Percentiles rank a stretch among this genome's conserved stretches.
These are phyloP conservation scores for Trichosporon ovoides DNA, from an alignment of 1,284 basidiomycete genomes.

Conservation along the genomic window DNA sequence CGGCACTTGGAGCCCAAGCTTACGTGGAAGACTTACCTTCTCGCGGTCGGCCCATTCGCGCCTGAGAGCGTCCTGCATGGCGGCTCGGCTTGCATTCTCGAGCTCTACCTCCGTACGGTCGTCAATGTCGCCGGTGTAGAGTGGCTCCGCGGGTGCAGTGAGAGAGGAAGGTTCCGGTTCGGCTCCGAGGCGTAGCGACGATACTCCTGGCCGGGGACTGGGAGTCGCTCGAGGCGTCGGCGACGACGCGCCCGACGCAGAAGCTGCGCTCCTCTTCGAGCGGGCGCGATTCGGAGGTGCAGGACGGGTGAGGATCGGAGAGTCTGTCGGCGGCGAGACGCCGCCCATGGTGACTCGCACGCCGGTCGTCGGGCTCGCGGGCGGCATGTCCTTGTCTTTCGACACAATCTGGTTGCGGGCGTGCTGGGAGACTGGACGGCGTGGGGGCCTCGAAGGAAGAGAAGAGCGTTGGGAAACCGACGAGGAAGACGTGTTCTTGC, in stretches of 20 bases:
- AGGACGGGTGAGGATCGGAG: slow-evolving; percentile 11
- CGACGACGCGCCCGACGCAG: neutral
- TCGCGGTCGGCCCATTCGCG: slow-evolving; percentile 36
- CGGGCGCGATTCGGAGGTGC: slow-evolving; percentile 12
- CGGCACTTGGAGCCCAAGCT: neutral
- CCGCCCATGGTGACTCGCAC: slow-evolving; percentile 7
- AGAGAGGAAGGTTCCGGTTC: neutral
- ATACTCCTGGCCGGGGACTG: neutral
- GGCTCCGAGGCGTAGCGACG: neutral
- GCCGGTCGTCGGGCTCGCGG: neutral
- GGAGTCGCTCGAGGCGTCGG: neutral
- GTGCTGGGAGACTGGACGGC: neutral
- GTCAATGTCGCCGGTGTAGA: slow-evolving; percentile 18
- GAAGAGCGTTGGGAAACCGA: slow-evolving; percentile 1
- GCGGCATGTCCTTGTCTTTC: neutral
- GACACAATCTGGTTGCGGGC: neutral
- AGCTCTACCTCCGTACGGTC: slow-evolving; percentile 37
- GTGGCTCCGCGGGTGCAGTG: neutral
- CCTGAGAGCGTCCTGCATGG: slow-evolving; percentile 29
- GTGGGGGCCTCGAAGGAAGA: neutral
- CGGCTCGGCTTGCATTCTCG: slow-evolving; percentile 25
- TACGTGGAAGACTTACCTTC: slow-evolving; percentile 25
- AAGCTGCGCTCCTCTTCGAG: slow-evolving; percentile 11
- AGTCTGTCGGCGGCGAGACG: slow-evolving; percentile 8
- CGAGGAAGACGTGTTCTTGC: neutral